Conservation (phyloP, 441 rosid species). For the Pelargonium australe region DNA sequence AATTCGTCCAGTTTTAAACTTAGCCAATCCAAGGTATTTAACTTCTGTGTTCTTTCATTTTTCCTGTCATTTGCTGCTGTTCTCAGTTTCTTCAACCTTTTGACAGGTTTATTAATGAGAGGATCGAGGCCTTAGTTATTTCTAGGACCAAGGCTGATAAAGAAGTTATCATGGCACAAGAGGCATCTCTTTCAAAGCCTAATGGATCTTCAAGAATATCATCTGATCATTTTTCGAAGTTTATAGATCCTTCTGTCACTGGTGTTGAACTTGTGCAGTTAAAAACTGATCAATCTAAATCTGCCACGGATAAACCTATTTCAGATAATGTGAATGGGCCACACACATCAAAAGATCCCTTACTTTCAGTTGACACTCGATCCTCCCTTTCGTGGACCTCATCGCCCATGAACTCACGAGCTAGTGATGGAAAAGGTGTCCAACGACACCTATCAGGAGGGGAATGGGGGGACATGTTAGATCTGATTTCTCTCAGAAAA, state of each 20-base stretch:
- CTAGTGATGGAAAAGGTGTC: conserved; percentile 40
- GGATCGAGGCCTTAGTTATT: conserved; percentile 68
- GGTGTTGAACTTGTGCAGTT: conserved; percentile 95
- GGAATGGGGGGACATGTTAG: conserved; percentile 82
- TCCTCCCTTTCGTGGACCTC: conserved; percentile 74
- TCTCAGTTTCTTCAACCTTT: conserved; percentile 20
- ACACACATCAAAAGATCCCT: conserved; percentile 70
- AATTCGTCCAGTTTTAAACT: conserved; percentile 80
- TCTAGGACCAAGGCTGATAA: conserved; percentile 52
- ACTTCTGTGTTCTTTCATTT: conserved; percentile 14
- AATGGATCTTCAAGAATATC: conserved; percentile 58
- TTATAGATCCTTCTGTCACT: conserved; percentile 73
- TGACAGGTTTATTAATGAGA: conserved; percentile 86
- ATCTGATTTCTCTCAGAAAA: conserved; percentile 76
- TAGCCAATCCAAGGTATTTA: conserved; percentile 83
- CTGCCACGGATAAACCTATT: conserved; percentile 27
- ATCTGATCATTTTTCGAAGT: conserved; percentile 65
- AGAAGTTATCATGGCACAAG: conserved; percentile 41
- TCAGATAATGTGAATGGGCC: conserved; percentile 36
- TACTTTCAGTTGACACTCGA: conserved; percentile 77
- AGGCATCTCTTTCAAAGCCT: conserved; percentile 45
- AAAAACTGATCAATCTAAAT: conserved; percentile 51
- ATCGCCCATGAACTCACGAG: conserved; percentile 44
- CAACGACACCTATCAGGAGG: conserved; percentile 48
- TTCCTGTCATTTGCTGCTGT: conserved; percentile 14